Evolutionary conservation across 371 early-diverging fungal genomes (phyloP), one percentile per base, ranked within the genome.

Genomic region (Ordospora colligata): DNA sequence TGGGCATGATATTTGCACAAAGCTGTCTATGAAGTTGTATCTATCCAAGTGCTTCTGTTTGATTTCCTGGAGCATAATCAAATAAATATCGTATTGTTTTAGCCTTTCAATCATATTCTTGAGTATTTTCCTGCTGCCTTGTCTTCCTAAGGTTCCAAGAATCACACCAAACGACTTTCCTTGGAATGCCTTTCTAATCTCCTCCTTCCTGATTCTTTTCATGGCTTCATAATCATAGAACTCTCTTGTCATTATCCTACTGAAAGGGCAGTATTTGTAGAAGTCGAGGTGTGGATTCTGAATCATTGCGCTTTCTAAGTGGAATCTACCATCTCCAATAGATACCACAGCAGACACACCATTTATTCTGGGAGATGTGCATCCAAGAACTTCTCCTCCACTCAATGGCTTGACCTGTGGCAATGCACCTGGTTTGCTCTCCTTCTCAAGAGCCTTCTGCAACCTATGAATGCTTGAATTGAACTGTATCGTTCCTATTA

Each of bases 251-350:
- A 97, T 90, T 73, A 87, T 88, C 75, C 92, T 92, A 42, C 87
- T 87, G 76, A 95, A 96, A 2, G 99, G 99, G 80, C 97, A 96
- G 85, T 99, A 98, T 82, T 91, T 90, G 85, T 90, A 97, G 19
- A 93, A 94, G 23, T 89, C 88, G 49, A 93, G 81, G 0, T 84
- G 80, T 8, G 97, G 96, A 83, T 99, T 99, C 58, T 91, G 90
- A 54, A 99, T 96, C 95, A 99, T 95, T 75, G 95, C 92, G 27
- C 95, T 91, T 81, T 99, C 99, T 42, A 99, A 87, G 87, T 99
- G 99, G 83, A 99, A 99, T 45, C 97, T 88, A 8, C 99, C 99
- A 80, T 99, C 99, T 45, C 95, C 96, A 64, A 99, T 86, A 72
- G 79, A 83, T 17, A 83, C 46, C 23, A 77, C 67, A 6, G 32